Evolutionary conservation across 2,329 filamentous ascomycete genomes (phyloP), one percentile per base, ranked within the genome.

Genomic region (Fusarium sp.): DNA sequence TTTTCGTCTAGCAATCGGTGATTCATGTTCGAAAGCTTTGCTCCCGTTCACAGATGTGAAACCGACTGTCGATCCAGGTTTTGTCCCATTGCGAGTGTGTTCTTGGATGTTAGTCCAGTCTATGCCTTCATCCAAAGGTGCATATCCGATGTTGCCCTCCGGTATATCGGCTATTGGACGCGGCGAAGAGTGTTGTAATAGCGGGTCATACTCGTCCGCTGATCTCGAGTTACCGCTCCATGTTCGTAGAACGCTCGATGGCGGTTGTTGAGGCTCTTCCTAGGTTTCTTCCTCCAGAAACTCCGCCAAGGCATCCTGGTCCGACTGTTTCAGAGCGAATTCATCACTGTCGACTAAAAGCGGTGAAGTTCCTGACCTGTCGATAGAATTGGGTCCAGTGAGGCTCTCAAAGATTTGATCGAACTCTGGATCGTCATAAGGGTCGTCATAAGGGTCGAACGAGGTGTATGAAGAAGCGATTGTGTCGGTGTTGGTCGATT

Each of bases 31-130:
- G 24, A 31, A 33, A 18, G 50, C 35, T 56, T 58, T 58, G 61
- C 61, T 61, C 42, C 50, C 24, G 33, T 48, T 58, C 47, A 18
- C 20, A 33, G 35, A 35, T 35, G 69, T 50, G 12, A 36, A 26
- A 11, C 14, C 30, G 42, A 55, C 11, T 44, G 51, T 51, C 16
- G 63, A 67, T 38, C 26, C 51, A 22, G n/a, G 20, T 14, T 68
- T 66, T 30, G 45, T 45, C 20, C 39, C 36, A 39, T 61, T 53
- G 30, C 67, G 47, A 39, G 56, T 42, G 45, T 73, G 57, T 39
- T 72, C 58, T 41, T 66, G 60, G 26, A 85, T 75, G 9, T 70
- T 54, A 44, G 81, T 74, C 85, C 84, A 86, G 64, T 85, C 83
- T 20, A 85, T 75, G 7, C 83, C 82, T 18, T 83, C 78, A 31